Evolutionary conservation across 352 stramenopile species (phyloP), one percentile per base, ranked within the genome.

Genomic region (Globisporangium solare): DNA sequence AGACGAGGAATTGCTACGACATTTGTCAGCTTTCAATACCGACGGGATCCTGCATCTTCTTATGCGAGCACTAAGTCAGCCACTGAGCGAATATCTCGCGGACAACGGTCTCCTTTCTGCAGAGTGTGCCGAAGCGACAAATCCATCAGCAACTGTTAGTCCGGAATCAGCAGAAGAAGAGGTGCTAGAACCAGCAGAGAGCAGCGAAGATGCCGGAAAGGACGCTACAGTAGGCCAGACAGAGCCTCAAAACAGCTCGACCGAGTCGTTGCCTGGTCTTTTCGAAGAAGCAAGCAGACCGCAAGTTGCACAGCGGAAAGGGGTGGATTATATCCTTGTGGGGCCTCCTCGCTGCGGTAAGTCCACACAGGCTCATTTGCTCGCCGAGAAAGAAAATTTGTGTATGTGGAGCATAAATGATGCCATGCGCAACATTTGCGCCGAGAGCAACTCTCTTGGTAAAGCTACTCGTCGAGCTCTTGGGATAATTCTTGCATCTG

Each of bases 1-100:
- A 53, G 94, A 98, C 43, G 94, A 98, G 59, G 71, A 79, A 13
- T 61, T 96, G 8, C 63, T 98, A 3, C 73, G 72, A 0, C 67
- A 68, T 24, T 49, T 89, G 10, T 47, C 55, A 7, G 76, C 54
- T 0, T 98, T 92, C 50, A 73, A 64, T 39, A 58, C 74, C 6
- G 76, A 92, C 31, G 85, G 88, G 15, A 45, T 81, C 6, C 54
- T 97, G 15, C 73, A 92, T 27, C 51, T 97, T 10, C 81, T 83
- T 3, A 57, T 97, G 15, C 79, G 88, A 6, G 18, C 67, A 8
- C 76, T 86, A n/a, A 89, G 86, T 2, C 68, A 91, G 40, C 22
- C 63, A 4, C 60, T 96, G 21, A 70, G 56, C n/a, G 61, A 77
- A 8, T 89, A 93, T 55, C 55, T 96, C 4, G 17, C 54, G 1